phyloP scores from a whole-genome alignment of 2,329 filamentous ascomycete genomes.

The Arthrocladium fulminans region DNA sequence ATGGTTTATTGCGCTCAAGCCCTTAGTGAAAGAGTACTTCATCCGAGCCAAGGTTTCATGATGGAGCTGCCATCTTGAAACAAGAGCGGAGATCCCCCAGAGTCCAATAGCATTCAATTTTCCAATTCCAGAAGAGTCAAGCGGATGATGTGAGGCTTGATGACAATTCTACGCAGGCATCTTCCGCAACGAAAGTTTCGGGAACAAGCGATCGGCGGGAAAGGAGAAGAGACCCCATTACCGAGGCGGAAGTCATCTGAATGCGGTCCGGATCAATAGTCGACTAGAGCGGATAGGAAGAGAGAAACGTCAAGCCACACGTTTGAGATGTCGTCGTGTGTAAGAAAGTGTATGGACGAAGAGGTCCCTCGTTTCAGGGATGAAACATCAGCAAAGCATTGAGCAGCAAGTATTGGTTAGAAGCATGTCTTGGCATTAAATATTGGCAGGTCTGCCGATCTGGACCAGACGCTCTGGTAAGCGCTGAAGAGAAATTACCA shows the following conservation, averaged over 20 bases:
- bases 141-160: background rate
- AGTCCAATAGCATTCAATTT: background rate
- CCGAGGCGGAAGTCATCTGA: background rate
- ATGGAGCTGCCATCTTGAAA: constrained; percentile 5
- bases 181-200: background rate
- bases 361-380: too few relatives aligned
- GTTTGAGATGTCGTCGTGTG: constrained; percentile 1
- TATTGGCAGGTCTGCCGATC: too few relatives aligned
- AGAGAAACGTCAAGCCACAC: constrained; percentile 2
- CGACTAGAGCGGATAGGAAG: background rate
- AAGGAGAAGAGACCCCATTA: background rate
- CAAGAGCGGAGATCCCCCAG: background rate
- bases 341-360: constrained; percentile 1
- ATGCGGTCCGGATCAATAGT: background rate
- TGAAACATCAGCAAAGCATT: too few relatives aligned
- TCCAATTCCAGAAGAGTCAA: background rate
- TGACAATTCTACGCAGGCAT: background rate
- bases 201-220: background rate
- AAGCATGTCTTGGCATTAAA: background rate
- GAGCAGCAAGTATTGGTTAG: too few relatives aligned
- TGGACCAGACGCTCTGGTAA: background rate
- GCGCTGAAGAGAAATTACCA: background rate
- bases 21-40: background rate
- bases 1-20: background rate
- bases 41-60: background rate